phyloP scores from a whole-genome alignment of 2,329 filamentous ascomycete species.

The Aspergillus carbonarius region DNA sequence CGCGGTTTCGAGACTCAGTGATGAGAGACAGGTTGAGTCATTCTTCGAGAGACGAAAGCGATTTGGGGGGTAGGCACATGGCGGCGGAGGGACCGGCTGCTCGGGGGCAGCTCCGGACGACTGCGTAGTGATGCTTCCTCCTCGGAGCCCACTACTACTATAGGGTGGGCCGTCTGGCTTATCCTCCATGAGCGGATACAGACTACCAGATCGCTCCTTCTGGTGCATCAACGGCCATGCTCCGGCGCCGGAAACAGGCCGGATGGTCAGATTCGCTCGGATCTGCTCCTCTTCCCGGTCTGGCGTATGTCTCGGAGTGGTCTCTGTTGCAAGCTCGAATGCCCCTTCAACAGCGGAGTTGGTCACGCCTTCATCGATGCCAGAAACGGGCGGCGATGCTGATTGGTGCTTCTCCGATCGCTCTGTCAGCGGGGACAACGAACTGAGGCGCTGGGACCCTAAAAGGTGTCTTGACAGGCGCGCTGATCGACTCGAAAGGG shows the following conservation, averaged over 20 bases:
- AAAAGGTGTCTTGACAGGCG: conserved; percentile 29
- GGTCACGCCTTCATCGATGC: conserved; percentile 31
- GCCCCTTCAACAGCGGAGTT: conserved; percentile 37
- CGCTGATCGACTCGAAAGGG: conserved; percentile 29
- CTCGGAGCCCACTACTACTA: conserved; percentile 27
- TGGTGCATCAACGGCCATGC: conserved; percentile 32
- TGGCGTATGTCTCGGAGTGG: conserved; percentile 38
- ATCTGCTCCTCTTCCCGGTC: conserved; percentile 29
- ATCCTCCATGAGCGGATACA: conserved; percentile 27
- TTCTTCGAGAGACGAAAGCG: conserved; percentile 35
- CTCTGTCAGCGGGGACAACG: conserved; percentile 35
- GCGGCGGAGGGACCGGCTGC: conserved; percentile 38
- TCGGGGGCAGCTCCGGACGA: conserved; percentile 35
- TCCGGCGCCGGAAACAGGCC: conserved; percentile 27
- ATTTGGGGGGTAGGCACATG: conserved; percentile 30
- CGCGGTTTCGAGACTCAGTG: conserved; percentile 38
- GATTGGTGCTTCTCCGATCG: conserved; percentile 20
- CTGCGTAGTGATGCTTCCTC: conserved; percentile 36
- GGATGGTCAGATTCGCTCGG: conserved; percentile 25
- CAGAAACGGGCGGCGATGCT: conserved; percentile 16
- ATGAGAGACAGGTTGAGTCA: conserved; percentile 38
- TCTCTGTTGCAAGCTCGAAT: conserved; percentile 36
- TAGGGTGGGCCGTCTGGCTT: conserved; percentile 20
- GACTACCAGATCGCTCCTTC: conserved; percentile 21
- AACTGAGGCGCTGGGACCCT: conserved; percentile 29